These are phyloP conservation scores for Fusarium metavorans DNA, from an alignment of 2,329 filamentous ascomycete genomes.

Conservation along the genomic window DNA sequence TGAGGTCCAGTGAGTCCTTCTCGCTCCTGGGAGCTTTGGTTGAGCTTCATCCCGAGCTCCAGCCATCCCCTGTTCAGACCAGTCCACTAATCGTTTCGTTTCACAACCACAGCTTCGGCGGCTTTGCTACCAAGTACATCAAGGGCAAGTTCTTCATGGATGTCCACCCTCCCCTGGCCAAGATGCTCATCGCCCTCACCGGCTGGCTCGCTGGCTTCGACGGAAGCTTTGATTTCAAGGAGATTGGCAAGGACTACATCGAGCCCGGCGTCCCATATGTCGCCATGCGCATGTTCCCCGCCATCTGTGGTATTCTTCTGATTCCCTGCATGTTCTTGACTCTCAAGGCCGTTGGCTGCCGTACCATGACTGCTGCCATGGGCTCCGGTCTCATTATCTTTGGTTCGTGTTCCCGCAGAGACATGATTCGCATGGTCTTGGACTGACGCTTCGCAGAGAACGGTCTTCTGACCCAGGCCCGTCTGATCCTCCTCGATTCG, in stretches of 20 bases:
- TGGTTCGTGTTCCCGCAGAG: constrained; percentile 67
- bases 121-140: constrained; percentile 98
- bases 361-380: constrained; percentile 84
- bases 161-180: constrained; percentile 97
- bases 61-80: not conserved
- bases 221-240: constrained; percentile 98
- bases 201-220: constrained; percentile 96
- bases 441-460: constrained; percentile 75
- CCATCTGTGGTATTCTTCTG: constrained; percentile 86
- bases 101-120: constrained; percentile 79
- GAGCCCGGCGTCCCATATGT: constrained; percentile 97
- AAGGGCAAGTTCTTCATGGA: constrained; percentile 99
- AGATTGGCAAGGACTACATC: constrained; percentile 98
- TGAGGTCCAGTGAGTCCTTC: constrained; percentile 88
- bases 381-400: constrained; percentile 92
- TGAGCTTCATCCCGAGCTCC: not conserved
- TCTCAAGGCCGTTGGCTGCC: constrained; percentile 89
- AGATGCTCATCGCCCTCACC: constrained; percentile 94
- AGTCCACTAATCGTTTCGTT: constrained; percentile 26
- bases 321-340: constrained; percentile 96
- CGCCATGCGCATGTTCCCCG: constrained; percentile 94
- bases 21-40: constrained; percentile 6
- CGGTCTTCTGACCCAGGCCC: constrained; percentile 92
- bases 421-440: not conserved
- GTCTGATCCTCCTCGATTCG: constrained; percentile 94